Conservation (phyloP, 768 basidiomycete genomes). For the Lactarius quietus region DNA sequence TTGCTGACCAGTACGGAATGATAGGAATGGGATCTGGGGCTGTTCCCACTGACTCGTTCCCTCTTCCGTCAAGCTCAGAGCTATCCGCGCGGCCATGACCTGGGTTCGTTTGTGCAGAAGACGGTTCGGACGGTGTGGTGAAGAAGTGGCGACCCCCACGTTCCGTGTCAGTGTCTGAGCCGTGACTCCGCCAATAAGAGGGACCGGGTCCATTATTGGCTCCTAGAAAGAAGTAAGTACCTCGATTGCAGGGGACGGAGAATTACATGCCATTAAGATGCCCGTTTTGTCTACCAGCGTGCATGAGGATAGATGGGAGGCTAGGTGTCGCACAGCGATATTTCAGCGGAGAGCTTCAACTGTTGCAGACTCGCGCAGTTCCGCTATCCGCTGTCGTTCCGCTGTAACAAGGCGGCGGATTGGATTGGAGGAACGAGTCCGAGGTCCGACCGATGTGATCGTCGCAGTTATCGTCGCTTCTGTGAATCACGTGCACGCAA, state of each 20-base stretch:
- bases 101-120: conserved; percentile 29
- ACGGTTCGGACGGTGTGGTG: conserved; percentile 33
- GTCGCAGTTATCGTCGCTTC: not conserved
- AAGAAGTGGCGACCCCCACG: conserved; percentile 33
- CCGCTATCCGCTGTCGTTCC: not conserved
- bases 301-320: conserved; percentile 4
- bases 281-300: conserved; percentile 18
- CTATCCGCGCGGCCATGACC: conserved; percentile 29
- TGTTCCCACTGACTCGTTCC: conserved; percentile 32
- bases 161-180: conserved; percentile 34
- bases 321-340: not conserved
- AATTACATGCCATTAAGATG: conserved; percentile 15
- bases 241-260: not conserved
- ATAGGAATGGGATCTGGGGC: conserved; percentile 48
- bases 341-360: not conserved
- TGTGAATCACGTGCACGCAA: not conserved
- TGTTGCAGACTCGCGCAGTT: not conserved
- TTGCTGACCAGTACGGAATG: conserved; percentile 81
- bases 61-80: conserved; percentile 32
- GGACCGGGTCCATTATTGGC: conserved; percentile 20
- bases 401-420: not conserved
- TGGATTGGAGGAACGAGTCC: not conserved
- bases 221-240: conserved; percentile 9
- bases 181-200: conserved; percentile 24
- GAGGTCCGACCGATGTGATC: not conserved